Base-by-base conservation (phyloP, 2,329 filamentous ascomycete species). In the Phialophora expanda region DNA sequence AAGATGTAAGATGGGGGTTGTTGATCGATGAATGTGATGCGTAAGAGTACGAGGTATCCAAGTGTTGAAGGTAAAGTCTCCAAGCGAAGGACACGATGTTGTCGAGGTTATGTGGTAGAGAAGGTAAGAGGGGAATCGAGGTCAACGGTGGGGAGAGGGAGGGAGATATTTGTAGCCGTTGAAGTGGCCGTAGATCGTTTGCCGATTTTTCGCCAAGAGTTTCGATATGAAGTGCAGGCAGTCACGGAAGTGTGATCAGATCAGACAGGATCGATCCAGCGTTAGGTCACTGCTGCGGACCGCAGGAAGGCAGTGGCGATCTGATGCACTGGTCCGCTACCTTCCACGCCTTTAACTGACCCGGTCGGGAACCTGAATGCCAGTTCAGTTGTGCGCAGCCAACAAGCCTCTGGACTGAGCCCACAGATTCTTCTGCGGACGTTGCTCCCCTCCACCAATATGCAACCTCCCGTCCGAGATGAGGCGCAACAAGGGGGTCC, bases 31-130 rank as follows among this genome's bases (percentile, higher is more conserved):
- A 62, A 67, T 65, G 66, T 65, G 58, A 48, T 66, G 68, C 61
- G 67, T 67, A 68, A 68, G 57, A 68, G 64, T 62, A 62, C 56
- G 53, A 55, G 55, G 50, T 71, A 72, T 71, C 70, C 70, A 71
- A 72, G 69, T 68, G 60, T 62, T 51, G 50, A 65, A 59, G 50
- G 51, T 64, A 59, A 59, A 55, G 34, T 65, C 63, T 64, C 69
- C 70, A 70, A 71, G 66, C 69, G 66, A 68, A 59, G 54, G 68
- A 66, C 61, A 50, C 50, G 56, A 62, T 41, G 54, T 48, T 51
- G 54, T 60, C 50, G 41, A 65, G 58, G 65, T 60, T 55, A 59
- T 61, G 44, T 51, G 54, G 65, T 59, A 56, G 61, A 62, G 53
- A 51, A 46, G 26, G 62, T 59, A 65, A 63, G 63, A 65, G 56